Conservation (phyloP, 2,329 filamentous ascomycete genomes). For the Claviceps africana region DNA sequence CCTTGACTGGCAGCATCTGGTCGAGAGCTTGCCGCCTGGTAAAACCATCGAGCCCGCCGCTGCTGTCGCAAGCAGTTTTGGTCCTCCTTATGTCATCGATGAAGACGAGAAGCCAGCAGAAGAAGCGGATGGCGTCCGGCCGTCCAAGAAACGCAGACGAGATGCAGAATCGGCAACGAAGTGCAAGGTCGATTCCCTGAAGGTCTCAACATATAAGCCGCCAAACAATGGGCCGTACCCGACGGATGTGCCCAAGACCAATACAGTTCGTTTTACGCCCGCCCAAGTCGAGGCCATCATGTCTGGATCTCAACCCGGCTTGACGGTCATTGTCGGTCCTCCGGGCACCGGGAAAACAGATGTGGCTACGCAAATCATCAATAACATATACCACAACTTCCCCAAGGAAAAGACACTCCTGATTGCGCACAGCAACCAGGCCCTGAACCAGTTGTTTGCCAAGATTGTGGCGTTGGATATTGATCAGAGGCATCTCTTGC, state of each 20-base stretch:
- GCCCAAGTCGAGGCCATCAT: constrained; percentile 85
- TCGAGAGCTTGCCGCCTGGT: constrained; percentile 78
- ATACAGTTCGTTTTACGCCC: constrained; percentile 76
- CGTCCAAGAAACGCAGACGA: constrained; percentile 76
- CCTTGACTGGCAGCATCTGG: constrained; percentile 84
- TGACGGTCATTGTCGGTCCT: constrained; percentile 87
- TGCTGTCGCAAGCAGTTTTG: constrained; percentile 58
- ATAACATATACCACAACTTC: constrained; percentile 97
- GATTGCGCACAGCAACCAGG: constrained; percentile 94
- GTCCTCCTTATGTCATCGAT: constrained; percentile 77
- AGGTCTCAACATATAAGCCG: constrained; percentile 81
- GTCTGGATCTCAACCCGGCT: constrained; percentile 83
- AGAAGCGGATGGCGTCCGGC: constrained; percentile 37
- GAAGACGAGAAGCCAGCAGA: constrained; percentile 40
- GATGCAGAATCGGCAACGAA: constrained; percentile 56
- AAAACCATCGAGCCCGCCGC: constrained; percentile 70
- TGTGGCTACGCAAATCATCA: constrained; percentile 95
- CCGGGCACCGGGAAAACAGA: constrained; percentile 98
- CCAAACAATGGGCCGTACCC: constrained; percentile 83
- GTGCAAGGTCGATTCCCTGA: constrained; percentile 51
- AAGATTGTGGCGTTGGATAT: constrained; percentile 97
- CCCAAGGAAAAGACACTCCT: constrained; percentile 81
- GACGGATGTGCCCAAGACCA: constrained; percentile 67
- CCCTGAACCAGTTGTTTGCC: constrained; percentile 90
- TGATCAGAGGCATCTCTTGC: constrained; percentile 82